Percentiles rank a stretch among this genome's conserved stretches.
phyloP scores from a whole-genome alignment of 169 alveolate genomes.

The Eimeria maxima region DNA sequence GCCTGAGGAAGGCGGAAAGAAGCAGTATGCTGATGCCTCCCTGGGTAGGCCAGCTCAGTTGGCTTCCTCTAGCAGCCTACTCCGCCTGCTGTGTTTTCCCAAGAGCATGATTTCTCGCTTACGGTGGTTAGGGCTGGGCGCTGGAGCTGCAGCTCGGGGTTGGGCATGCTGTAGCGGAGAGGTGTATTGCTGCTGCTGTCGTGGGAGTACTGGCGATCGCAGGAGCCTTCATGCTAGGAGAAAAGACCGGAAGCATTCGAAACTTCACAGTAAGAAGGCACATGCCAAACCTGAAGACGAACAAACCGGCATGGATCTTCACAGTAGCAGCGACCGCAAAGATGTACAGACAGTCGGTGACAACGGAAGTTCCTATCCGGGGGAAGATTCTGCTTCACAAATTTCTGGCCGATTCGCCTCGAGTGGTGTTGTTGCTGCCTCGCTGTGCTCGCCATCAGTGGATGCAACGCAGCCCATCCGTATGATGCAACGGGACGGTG shows the following conservation, averaged over 20 bases:
- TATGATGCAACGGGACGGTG: background rate
- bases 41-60: background rate
- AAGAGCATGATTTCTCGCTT: background rate
- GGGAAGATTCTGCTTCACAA: background rate
- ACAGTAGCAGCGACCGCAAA: background rate
- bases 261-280: background rate
- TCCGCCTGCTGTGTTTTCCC: constrained; percentile 35
- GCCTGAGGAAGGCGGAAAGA: background rate
- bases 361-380: background rate
- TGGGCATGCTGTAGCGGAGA: constrained; percentile 8
- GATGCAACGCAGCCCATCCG: constrained; percentile 28
- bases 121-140: constrained; percentile 31
- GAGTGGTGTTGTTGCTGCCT: background rate
- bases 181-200: constrained; percentile 24
- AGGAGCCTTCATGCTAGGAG: background rate
- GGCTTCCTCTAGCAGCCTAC: background rate
- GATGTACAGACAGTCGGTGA: background rate
- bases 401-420: background rate
- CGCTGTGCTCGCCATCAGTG: constrained; percentile 1
- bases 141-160: background rate
- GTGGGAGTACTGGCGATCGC: background rate
- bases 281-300: background rate
- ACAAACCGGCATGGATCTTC: background rate
- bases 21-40: background rate
- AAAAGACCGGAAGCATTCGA: background rate